Evolutionary conservation across 768 basidiomycete species (phyloP), one percentile per base, ranked within the genome.

Genomic region (Amyloporia xantha): DNA sequence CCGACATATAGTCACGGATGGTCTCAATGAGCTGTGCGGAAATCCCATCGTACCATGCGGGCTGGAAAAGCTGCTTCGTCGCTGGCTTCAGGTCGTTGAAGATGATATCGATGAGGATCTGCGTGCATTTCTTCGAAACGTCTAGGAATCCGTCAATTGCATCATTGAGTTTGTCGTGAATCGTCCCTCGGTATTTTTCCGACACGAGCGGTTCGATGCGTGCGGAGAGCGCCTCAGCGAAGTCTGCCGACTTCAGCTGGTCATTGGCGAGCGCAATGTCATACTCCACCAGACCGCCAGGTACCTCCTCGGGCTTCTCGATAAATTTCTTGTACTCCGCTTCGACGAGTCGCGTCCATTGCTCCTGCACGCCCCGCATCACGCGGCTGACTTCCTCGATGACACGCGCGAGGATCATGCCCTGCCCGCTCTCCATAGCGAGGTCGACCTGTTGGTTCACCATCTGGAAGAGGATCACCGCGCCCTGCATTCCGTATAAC

Each of bases 101-200:
- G 59, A 98, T 84, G 59, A 95, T 82, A 58, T 90, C 88, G 60
- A 99, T 93, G 49, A 99, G 79, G 0, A 87, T 86, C 59, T 95
- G 89, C 19, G 88, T 92, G 72, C 94, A 98, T 64, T 90, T 91
- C 74, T 98, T 98, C 45, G 94, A 94, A 33, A 98, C 91, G 66
- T 99, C 96, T 54, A 98, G 79, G 66, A 94, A 98, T 2, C 96
- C 96, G 63, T 99, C 95, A 56, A 98, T 97, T 27, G 94, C 93
- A 54, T 95, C 88, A 70, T 96, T 97, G 44, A 98, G 72, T 38
- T 82, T 78, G 59, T 92, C 91, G 56, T 79, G 83, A 59, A 98
- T 95, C 4, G 79, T 74, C 12, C 70, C 74, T 38, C 85, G 75
- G 66, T 98, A 98, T 69, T 97, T 98, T 61, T 88, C 85, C 7